Evolutionary conservation across 148 eudicot genomes (phyloP).

Genomic region (Chenopodium quinoa): DNA sequence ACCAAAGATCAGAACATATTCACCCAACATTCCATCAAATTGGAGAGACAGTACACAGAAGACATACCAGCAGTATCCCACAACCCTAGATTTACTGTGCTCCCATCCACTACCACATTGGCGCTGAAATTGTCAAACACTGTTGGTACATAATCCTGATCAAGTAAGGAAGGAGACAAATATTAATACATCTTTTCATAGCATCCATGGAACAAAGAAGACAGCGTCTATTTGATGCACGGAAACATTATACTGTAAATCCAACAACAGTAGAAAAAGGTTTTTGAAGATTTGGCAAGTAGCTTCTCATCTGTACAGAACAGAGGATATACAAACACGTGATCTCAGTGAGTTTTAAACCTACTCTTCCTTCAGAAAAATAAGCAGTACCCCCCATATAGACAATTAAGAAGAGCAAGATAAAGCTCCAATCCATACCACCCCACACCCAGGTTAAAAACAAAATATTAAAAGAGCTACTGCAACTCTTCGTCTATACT

Average conservation of each 20-base stretch:
- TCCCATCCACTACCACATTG: constrained; percentile 53
- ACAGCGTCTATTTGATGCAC: neutral
- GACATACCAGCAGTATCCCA: constrained; percentile 54
- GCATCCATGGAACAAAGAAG: neutral
- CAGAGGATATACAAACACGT: neutral
- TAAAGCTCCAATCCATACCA: neutral
- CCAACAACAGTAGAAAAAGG: neutral
- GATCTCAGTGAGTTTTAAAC: neutral
- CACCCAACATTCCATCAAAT: neutral
- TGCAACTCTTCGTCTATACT: no score
- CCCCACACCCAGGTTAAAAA: no score
- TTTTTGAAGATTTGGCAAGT: neutral
- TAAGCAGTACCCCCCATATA: neutral
- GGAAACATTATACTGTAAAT: neutral
- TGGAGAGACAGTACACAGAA: neutral
- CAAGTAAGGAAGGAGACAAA: constrained; percentile 3
- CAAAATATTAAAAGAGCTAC: no score
- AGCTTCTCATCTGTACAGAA: neutral
- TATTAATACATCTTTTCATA: neutral
- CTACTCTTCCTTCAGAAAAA: neutral
- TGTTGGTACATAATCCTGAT: constrained; percentile 54
- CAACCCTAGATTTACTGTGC: constrained; percentile 48
- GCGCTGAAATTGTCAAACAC: constrained; percentile 57
- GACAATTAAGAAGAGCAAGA: neutral
- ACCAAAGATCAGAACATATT: constrained; percentile 9